Evolutionary conservation across 352 stramenopile species (phyloP), one percentile per base, ranked within the genome.

Genomic region (Thraustochytrium sp.): DNA sequence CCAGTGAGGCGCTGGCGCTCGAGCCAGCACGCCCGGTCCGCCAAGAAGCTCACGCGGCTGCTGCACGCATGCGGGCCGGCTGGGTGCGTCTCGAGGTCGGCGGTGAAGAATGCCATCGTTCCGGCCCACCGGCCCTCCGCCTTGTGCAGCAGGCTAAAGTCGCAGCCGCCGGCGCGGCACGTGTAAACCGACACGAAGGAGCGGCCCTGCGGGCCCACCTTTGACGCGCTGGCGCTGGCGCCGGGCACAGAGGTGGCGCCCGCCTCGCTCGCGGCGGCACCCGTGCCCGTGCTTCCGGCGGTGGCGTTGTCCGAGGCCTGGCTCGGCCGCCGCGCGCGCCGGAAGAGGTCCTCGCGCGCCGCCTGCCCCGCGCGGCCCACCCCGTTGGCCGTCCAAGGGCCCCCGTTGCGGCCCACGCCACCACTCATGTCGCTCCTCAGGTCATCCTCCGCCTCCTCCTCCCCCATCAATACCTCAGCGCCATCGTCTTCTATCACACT

Each of bases 51-150:
- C 16, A 80, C 53, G 31, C 46, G 31, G 38, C 68, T 80, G 46
- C 68, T 80, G 53, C 68, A 80, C 4, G 40, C 68, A 75, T 80
- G 68, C 36, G 68, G 23, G 18, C 48, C 48, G 9, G 31, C 68
- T 5, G 68, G 31, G 51, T 46, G 68, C 0, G 26, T 3, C 37
- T 80, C 34, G n/a, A 80, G 8, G 21, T 72, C 38, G 11, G 31
- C 31, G 36, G 31, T 64, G 18, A 80, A 46, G 34, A 80, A 80
- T 5, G 23, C 40, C 9, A 42, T 44, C 34, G 31, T 51, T 5
- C 68, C 68, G 1, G 40, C 40, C 68, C 68, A 80, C 34, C 76
- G 76, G 48, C 68, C 68, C 26, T 80, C 68, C 11, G 68, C 68
- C 53, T 80, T 80, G 68, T 80, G 68, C 13, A 80, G 23, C 0